These are phyloP conservation scores for Cyclostephanos tholiformis DNA, from an alignment of 108 stramenopile genomes.

Conservation along the genomic window DNA sequence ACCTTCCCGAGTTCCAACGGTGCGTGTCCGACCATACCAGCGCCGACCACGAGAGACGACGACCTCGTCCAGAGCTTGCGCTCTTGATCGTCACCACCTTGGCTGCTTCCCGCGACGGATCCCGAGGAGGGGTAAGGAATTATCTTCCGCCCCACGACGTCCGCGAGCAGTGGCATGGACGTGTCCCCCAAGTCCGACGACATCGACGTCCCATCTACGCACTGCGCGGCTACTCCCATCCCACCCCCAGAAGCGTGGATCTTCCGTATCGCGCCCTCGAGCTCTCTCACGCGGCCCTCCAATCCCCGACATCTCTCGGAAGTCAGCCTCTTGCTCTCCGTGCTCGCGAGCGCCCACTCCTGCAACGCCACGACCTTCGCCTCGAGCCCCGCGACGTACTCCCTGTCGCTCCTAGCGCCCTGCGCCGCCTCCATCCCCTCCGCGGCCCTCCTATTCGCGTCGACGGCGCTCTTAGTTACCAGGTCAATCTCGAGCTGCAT, in stretches of 20 bases:
- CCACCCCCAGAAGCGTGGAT: not conserved
- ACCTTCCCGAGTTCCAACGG: conserved; percentile 59
- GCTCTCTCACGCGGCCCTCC: conserved; percentile 62
- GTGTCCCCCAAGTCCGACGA: not conserved
- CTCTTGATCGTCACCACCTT: conserved; percentile 18
- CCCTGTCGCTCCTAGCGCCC: conserved; percentile 61
- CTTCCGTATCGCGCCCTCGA: conserved; percentile 35
- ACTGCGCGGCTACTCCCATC: not conserved
- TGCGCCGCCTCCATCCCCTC: conserved; percentile 73
- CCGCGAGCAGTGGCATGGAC: not conserved
- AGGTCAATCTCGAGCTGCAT: conserved; percentile 90
- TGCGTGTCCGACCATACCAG: conserved; percentile 60
- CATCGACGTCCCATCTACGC: not conserved
- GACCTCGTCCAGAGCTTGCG: conserved; percentile 63
- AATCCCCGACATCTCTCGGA: conserved; percentile 67
- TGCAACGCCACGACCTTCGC: conserved; percentile 80
- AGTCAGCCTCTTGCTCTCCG: conserved; percentile 74
- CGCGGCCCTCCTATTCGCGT: conserved; percentile 73
- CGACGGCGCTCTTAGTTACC: conserved; percentile 68
- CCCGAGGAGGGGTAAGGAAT: not conserved
- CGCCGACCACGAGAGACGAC: conserved; percentile 78
- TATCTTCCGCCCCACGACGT: not conserved
- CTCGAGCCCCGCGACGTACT: conserved; percentile 74
- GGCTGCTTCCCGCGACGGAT: conserved; percentile 18
- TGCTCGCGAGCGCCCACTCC: conserved; percentile 86